Evolutionary conservation across 2,329 filamentous ascomycete genomes (phyloP).

Genomic region (Colletotrichum plurivorum): DNA sequence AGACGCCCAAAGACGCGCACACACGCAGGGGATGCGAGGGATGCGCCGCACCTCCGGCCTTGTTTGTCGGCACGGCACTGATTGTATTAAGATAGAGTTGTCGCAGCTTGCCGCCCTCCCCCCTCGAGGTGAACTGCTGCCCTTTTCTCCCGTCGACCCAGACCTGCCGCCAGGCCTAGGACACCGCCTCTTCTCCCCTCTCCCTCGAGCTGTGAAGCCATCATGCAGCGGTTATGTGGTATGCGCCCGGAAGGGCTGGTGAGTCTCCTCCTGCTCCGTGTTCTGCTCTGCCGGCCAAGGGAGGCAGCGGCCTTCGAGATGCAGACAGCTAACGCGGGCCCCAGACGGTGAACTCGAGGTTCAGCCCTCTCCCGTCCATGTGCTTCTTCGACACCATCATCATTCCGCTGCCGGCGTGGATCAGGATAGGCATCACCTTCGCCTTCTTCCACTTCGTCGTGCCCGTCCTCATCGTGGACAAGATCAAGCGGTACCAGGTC

Average conservation of each 20-base stretch:
- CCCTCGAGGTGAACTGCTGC: slow-evolving; percentile 33
- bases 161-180: slow-evolving; percentile 26
- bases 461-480: slow-evolving; percentile 33
- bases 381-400: slow-evolving; percentile 47
- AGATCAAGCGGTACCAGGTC: slow-evolving; percentile 28
- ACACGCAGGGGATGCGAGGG: slow-evolving; percentile 6
- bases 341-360: slow-evolving; percentile 31
- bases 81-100: slow-evolving; percentile 39
- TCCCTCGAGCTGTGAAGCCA: slow-evolving; percentile 25
- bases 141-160: slow-evolving; percentile 29
- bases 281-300: neutral
- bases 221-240: slow-evolving; percentile 38
- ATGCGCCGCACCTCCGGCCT: slow-evolving; percentile 28
- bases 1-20: slow-evolving; percentile 27
- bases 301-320: neutral
- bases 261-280: slow-evolving; percentile 14
- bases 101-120: slow-evolving; percentile 26
- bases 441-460: slow-evolving; percentile 40
- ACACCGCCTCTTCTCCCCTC: slow-evolving; percentile 17
- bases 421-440: slow-evolving; percentile 42
- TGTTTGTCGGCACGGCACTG: slow-evolving; percentile 27
- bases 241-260: slow-evolving; percentile 39
- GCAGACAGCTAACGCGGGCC: slow-evolving; percentile 7
- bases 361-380: slow-evolving; percentile 44
- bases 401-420: slow-evolving; percentile 45